Conservation (phyloP, 257 asterid genomes). For the Nicotiana sylvestris region DNA sequence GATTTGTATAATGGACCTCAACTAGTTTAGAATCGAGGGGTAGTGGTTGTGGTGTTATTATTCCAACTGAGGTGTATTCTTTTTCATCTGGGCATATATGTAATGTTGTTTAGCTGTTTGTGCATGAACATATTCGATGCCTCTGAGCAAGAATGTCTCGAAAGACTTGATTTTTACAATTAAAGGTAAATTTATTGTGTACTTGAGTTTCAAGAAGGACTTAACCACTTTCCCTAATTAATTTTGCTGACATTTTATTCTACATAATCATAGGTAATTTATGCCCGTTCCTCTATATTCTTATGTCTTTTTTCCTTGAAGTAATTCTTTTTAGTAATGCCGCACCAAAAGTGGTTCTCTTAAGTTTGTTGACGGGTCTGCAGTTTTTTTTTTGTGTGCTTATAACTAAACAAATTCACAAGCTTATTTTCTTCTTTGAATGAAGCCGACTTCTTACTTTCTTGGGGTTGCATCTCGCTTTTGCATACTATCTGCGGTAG, state of each 20-base stretch:
- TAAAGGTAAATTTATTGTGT: not conserved
- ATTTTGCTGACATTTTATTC: not conserved
- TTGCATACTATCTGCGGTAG: not conserved
- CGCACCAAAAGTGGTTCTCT: not conserved
- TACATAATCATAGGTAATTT: not conserved
- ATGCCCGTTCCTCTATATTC: not conserved
- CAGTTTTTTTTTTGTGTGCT: not conserved
- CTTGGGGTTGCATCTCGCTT: not conserved
- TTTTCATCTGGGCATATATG: not conserved
- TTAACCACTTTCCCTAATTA: not conserved
- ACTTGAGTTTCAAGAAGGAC: not conserved
- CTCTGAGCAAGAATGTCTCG: not conserved
- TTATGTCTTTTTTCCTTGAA: not conserved
- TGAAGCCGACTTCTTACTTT: not conserved
- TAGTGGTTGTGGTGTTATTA: not conserved
- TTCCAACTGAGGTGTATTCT: slow-evolving; percentile 1
- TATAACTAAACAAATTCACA: not conserved
- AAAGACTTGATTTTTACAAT: not conserved
- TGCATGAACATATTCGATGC: not conserved
- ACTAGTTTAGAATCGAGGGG: not conserved
- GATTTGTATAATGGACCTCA: not conserved
- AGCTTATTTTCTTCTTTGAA: not conserved
- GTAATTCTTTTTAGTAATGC: not conserved
- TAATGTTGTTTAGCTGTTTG: not conserved
- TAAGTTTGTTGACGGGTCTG: not conserved